phyloP scores from a whole-genome alignment of 2,329 filamentous ascomycete genomes.

The Penicillium sp. region DNA sequence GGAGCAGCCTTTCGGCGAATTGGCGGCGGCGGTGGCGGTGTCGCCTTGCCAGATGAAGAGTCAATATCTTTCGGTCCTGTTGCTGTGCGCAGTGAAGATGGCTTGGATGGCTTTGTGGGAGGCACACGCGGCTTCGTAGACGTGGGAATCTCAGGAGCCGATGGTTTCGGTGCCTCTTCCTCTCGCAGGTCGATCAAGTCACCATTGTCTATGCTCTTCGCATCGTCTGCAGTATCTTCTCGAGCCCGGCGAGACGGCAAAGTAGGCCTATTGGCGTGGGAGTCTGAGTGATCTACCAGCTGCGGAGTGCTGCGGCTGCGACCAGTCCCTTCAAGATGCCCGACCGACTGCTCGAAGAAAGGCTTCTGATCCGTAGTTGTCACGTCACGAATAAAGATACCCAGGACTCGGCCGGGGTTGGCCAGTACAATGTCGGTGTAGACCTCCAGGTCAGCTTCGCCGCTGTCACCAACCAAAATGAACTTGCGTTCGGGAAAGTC shows the following conservation, averaged over 20 bases:
- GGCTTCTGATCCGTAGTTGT: conserved; percentile 69
- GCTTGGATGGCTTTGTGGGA: conserved; percentile 45
- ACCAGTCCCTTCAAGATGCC: conserved; percentile 26
- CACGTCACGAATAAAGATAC: conserved; percentile 91
- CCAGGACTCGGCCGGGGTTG: conserved; percentile 76
- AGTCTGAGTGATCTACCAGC: conserved; percentile 26
- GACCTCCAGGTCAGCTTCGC: conserved; percentile 93
- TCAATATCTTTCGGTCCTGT: conserved; percentile 23
- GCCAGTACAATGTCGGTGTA: conserved; percentile 89
- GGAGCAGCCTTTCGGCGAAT: conserved; percentile 35
- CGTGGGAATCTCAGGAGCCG: conserved; percentile 13
- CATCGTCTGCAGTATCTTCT: conserved; percentile 16
- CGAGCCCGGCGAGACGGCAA: conserved; percentile 39
- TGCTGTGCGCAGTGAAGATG: conserved; percentile 38
- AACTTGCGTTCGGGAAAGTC: conserved; percentile 91
- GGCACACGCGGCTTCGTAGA: conserved; percentile 25
- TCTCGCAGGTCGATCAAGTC: conserved; percentile 42
- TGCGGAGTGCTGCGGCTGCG: conserved; percentile 27
- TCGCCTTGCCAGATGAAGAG: not conserved
- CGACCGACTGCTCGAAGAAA: conserved; percentile 70
- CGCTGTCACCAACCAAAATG: conserved; percentile 88
- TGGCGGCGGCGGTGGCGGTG: conserved; percentile 10
- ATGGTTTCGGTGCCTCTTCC: conserved; percentile 19
- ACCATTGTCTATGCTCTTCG: conserved; percentile 26
- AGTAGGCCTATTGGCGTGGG: conserved; percentile 31